Evolutionary conservation across 1,284 basidiomycete genomes (phyloP).

Genomic region (Ustilago sp.): DNA sequence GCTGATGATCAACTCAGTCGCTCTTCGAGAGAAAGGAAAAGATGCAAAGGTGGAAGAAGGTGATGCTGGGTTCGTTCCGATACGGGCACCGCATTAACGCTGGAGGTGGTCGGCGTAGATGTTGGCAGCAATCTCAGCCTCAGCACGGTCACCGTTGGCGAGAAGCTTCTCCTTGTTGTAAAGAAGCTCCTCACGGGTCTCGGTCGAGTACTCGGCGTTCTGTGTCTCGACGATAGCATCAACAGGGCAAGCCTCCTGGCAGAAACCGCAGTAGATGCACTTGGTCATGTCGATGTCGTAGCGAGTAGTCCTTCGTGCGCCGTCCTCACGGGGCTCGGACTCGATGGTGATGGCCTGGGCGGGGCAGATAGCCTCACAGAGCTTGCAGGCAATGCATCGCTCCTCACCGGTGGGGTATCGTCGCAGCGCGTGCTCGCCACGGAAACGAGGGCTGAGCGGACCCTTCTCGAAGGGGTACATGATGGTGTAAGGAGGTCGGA

Average conservation of each 20-base stretch:
- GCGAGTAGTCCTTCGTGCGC: conserved; percentile 95
- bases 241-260: conserved; percentile 92
- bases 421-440: conserved; percentile 98
- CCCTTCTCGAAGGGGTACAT: conserved; percentile 86
- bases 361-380: conserved; percentile 99
- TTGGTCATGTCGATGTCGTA: conserved; percentile 95
- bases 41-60: conserved; percentile 6
- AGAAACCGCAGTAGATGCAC: conserved; percentile 70
- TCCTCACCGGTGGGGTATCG: conserved; percentile 99
- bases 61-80: neutral
- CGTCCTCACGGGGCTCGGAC: conserved; percentile 93
- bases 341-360: conserved; percentile 99
- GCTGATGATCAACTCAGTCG: conserved; percentile 5
- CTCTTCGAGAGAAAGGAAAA: neutral
- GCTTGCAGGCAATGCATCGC: conserved; percentile 96
- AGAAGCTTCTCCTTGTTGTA: conserved; percentile 97
- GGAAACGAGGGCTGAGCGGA: conserved; percentile 95
- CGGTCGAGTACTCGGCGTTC: conserved; percentile 80
- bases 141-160: conserved; percentile 93
- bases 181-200: conserved; percentile 96
- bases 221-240: conserved; percentile 97
- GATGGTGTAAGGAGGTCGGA: conserved; percentile 97
- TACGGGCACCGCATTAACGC: conserved; percentile 41
- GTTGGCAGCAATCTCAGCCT: conserved; percentile 78
- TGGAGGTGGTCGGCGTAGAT: conserved; percentile 66